Percentiles rank a stretch among this genome's conserved stretches.
Conservation (phyloP, 1,284 basidiomycete genomes). For the Irpex sp. region DNA sequence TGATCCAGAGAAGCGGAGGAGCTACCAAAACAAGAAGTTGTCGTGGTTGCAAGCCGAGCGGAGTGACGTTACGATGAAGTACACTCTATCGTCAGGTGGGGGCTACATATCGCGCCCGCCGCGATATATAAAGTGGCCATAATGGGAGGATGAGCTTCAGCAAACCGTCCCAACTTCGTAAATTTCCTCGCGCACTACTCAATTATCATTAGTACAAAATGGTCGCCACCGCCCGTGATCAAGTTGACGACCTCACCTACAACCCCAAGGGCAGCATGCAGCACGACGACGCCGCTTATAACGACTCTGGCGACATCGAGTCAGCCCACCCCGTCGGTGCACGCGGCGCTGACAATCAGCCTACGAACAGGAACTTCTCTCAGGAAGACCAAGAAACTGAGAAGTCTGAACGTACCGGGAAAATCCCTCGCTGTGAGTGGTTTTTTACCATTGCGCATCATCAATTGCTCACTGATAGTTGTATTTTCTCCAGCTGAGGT, state of each 20-base stretch:
- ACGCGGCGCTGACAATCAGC: conserved; percentile 23
- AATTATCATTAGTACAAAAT: background rate
- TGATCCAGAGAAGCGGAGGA: background rate
- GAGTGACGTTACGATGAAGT: background rate
- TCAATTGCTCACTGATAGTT: background rate
- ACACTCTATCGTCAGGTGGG: background rate
- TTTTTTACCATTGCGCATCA: background rate
- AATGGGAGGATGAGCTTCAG: too few species aligned
- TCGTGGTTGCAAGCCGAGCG: background rate
- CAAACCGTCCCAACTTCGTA: background rate
- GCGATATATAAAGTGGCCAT: background rate
- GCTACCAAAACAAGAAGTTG: background rate
- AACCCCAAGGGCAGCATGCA: conserved; percentile 22
- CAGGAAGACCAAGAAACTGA: conserved; percentile 22
- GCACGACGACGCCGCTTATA: conserved; percentile 23
- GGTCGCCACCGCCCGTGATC: background rate
- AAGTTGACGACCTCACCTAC: conserved; percentile 20
- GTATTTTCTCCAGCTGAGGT: conserved; percentile 18
- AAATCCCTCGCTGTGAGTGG: conserved; percentile 19
- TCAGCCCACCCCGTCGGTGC: conserved; percentile 19
- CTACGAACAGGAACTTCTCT: conserved; percentile 16
- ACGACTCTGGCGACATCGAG: conserved; percentile 13
- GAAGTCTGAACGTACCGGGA: conserved; percentile 19
- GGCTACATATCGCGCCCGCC: background rate
- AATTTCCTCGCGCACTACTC: background rate